A percentile compares a stretch with the other conserved stretches of the same genome.
Evolutionary conservation across 768 basidiomycete species (phyloP).

Genomic region (Pilatotrama ljubarskyi): DNA sequence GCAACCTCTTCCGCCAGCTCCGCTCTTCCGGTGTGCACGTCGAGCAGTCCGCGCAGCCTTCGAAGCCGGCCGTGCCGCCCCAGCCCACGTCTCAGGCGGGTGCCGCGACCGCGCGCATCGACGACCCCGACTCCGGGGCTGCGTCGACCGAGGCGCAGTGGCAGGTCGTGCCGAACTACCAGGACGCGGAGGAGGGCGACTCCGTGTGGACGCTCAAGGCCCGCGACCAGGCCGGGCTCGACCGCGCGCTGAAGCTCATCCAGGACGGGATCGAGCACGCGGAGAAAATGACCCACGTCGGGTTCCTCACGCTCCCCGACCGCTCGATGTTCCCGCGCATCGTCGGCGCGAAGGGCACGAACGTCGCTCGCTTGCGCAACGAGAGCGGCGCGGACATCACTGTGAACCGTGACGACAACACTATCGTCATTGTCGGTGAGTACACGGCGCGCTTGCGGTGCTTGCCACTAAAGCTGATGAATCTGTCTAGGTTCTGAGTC

Average conservation of each 20-base stretch:
- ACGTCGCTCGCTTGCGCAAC: conserved; percentile 81
- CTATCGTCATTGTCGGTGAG: conserved; percentile 85
- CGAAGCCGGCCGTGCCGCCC: conserved; percentile 58
- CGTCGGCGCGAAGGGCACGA: conserved; percentile 89
- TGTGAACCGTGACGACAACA: conserved; percentile 84
- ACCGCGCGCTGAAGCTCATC: conserved; percentile 69
- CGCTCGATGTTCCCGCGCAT: conserved; percentile 89
- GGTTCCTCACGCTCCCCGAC: conserved; percentile 81
- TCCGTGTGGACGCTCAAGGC: conserved; percentile 85
- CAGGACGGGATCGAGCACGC: conserved; percentile 73
- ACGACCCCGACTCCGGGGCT: conserved; percentile 61
- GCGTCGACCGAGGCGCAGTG: conserved; percentile 55
- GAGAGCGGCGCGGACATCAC: conserved; percentile 93
- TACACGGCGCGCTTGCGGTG: conserved; percentile 3
- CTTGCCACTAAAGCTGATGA: conserved; percentile 3
- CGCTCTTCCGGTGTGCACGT: conserved; percentile 82
- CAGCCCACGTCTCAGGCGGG: conserved; percentile 46
- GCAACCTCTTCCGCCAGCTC: conserved; percentile 82
- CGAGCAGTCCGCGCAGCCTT: conserved; percentile 69
- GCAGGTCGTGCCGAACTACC: conserved; percentile 79
- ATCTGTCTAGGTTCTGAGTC: conserved; percentile 57
- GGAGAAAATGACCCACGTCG: conserved; percentile 72
- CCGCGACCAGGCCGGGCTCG: conserved; percentile 73
- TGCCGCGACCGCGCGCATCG: conserved; percentile 75
- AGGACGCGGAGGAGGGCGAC: conserved; percentile 79